Conservation (phyloP, 2,329 filamentous ascomycete genomes). For the Fusarium protoensiforme region DNA sequence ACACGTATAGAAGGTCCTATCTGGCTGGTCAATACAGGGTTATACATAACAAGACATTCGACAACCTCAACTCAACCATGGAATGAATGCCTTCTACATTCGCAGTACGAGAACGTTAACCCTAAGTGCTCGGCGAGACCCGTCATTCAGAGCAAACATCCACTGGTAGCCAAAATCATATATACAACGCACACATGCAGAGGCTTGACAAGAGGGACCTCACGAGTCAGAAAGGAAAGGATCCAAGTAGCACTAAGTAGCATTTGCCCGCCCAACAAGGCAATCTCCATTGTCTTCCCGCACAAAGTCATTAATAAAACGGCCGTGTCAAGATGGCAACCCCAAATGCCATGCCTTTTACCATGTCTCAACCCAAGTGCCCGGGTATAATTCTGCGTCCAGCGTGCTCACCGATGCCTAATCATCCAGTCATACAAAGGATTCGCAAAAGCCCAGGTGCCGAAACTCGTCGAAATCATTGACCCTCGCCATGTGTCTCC, state of each 20-base stretch:
- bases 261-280: slow-evolving; percentile 22
- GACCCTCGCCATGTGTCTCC: slow-evolving; percentile 21
- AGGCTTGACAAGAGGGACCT: neutral
- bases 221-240: slow-evolving; percentile 8
- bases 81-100: neutral
- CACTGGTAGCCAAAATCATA: neutral
- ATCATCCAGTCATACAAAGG: slow-evolving; percentile 42
- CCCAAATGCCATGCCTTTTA: slow-evolving; percentile 35
- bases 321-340: slow-evolving; percentile 43
- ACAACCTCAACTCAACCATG: neutral
- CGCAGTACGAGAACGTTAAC: neutral
- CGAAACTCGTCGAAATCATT: slow-evolving; percentile 38
- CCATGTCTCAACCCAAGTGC: slow-evolving; percentile 41
- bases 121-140: neutral
- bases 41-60: neutral
- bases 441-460: slow-evolving; percentile 40
- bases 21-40: neutral
- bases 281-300: slow-evolving; percentile 28
- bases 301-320: slow-evolving; percentile 42
- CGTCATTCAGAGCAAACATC: neutral
- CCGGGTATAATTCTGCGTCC: slow-evolving; percentile 46
- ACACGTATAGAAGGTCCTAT: neutral
- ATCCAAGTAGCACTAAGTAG: slow-evolving; percentile 29
- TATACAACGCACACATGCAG: neutral
- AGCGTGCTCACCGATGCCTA: slow-evolving; percentile 43